phyloP scores from a whole-genome alignment of 257 asterid genomes.

The Solanum dulcamara region DNA sequence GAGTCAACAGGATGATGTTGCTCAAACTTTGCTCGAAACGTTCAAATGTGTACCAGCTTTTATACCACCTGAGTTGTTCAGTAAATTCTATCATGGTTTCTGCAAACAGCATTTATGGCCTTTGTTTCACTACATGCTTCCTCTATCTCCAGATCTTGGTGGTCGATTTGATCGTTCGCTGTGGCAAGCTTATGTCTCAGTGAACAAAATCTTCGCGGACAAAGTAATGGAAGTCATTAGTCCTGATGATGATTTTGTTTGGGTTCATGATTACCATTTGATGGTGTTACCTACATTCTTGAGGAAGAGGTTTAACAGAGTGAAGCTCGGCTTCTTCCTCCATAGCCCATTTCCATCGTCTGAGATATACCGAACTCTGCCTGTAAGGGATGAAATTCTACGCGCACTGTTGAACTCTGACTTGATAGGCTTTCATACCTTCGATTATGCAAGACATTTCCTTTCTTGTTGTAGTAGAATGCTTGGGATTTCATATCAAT shows the following conservation, averaged over 20 bases:
- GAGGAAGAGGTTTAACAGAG: conserved; percentile 72
- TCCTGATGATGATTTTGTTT: conserved; percentile 79
- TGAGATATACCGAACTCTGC: conserved; percentile 76
- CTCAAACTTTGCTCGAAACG: conserved; percentile 65
- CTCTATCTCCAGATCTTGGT: conserved; percentile 81
- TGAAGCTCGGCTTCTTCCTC: conserved; percentile 78
- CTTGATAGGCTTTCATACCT: conserved; percentile 74
- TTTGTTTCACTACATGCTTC: conserved; percentile 88
- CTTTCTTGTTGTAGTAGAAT: conserved; percentile 84
- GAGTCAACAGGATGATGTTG: conserved; percentile 61
- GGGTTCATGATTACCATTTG: conserved; percentile 89
- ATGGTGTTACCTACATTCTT: conserved; percentile 81
- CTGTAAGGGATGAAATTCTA: conserved; percentile 60
- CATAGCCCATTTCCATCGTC: conserved; percentile 86
- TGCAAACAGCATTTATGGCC: conserved; percentile 90
- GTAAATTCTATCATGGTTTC: conserved; percentile 75
- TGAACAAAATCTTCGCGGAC: conserved; percentile 78
- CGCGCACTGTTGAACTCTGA: conserved; percentile 79
- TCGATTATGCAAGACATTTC: conserved; percentile 75
- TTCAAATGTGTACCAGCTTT: conserved; percentile 89
- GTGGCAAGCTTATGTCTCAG: conserved; percentile 90
- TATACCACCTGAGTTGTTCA: conserved; percentile 62
- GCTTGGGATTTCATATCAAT: conserved; percentile 70
- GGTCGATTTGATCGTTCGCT: conserved; percentile 74
- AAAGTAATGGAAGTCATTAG: conserved; percentile 86